Evolutionary conservation across 2,329 filamentous ascomycete species (phyloP).

Genomic region (Microascus cirrosus): DNA sequence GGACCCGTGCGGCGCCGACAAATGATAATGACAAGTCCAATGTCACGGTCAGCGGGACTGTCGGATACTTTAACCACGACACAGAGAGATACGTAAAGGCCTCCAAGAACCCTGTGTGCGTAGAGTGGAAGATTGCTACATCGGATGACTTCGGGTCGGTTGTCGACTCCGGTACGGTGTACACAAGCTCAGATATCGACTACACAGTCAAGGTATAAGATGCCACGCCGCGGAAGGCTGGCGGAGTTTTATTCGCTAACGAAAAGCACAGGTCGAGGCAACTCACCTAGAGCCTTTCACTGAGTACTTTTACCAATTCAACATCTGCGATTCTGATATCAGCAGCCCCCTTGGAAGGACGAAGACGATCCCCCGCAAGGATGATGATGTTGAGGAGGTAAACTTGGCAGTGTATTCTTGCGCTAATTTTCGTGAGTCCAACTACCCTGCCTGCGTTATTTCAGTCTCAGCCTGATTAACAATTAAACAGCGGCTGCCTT

Average conservation of each 20-base stretch:
- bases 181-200: conserved; percentile 63
- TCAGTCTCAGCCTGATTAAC: background rate
- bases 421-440: conserved; percentile 47
- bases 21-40: conserved; percentile 34
- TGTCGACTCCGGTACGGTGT: conserved; percentile 47
- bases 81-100: conserved; percentile 32
- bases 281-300: conserved; percentile 50
- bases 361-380: conserved; percentile 52
- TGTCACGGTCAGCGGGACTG: conserved; percentile 28
- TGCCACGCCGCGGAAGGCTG: background rate
- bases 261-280: conserved; percentile 43
- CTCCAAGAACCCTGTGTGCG: conserved; percentile 46
- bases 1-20: conserved; percentile 33
- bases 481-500: background rate
- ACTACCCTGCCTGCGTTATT: background rate
- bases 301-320: conserved; percentile 59
- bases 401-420: conserved; percentile 61
- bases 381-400: conserved; percentile 47
- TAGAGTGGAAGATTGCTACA: conserved; percentile 50
- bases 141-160: conserved; percentile 31
- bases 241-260: background rate
- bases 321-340: conserved; percentile 50
- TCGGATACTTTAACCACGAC: conserved; percentile 32
- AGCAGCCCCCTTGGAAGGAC: conserved; percentile 54
- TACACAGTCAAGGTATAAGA: conserved; percentile 57